phyloP scores from a whole-genome alignment of 2,329 filamentous ascomycete genomes.

The Cordyceps cateniannulata region DNA sequence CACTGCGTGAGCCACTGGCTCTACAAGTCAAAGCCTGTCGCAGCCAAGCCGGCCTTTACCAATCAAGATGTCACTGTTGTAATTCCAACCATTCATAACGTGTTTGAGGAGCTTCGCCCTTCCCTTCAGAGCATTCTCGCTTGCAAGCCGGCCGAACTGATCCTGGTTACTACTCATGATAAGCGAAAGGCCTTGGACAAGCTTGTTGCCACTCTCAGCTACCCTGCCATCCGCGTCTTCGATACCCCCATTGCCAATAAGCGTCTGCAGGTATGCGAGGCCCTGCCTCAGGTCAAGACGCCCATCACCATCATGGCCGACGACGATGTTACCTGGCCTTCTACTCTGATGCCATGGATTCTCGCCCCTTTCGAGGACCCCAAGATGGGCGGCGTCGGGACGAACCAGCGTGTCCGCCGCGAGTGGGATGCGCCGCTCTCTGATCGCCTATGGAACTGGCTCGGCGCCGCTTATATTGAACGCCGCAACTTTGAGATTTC shows the following conservation, averaged over 20 bases:
- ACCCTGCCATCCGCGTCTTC: slow-evolving; percentile 64
- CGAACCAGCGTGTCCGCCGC: slow-evolving; percentile 78
- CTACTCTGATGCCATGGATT: slow-evolving; percentile 82
- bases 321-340: slow-evolving; percentile 91
- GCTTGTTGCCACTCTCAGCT: slow-evolving; percentile 55
- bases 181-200: slow-evolving; percentile 63
- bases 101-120: slow-evolving; percentile 73
- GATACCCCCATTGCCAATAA: slow-evolving; percentile 87
- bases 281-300: slow-evolving; percentile 78
- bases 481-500: slow-evolving; percentile 95
- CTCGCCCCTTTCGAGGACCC: slow-evolving; percentile 84
- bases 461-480: slow-evolving; percentile 87
- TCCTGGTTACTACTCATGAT: slow-evolving; percentile 80
- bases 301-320: slow-evolving; percentile 87
- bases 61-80: slow-evolving; percentile 87
- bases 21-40: slow-evolving; percentile 79
- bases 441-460: slow-evolving; percentile 73
- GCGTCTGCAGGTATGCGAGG: slow-evolving; percentile 85
- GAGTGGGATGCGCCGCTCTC: slow-evolving; percentile 53
- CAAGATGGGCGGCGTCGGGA: slow-evolving; percentile 82
- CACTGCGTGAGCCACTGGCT: slow-evolving; percentile 81
- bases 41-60: slow-evolving; percentile 72
- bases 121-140: slow-evolving; percentile 73
- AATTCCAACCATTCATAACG: slow-evolving; percentile 85
- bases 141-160: slow-evolving; percentile 63